These are phyloP conservation scores for Akanthomyces muscarius DNA, from an alignment of 2,329 filamentous ascomycete species.

Conservation along the genomic window DNA sequence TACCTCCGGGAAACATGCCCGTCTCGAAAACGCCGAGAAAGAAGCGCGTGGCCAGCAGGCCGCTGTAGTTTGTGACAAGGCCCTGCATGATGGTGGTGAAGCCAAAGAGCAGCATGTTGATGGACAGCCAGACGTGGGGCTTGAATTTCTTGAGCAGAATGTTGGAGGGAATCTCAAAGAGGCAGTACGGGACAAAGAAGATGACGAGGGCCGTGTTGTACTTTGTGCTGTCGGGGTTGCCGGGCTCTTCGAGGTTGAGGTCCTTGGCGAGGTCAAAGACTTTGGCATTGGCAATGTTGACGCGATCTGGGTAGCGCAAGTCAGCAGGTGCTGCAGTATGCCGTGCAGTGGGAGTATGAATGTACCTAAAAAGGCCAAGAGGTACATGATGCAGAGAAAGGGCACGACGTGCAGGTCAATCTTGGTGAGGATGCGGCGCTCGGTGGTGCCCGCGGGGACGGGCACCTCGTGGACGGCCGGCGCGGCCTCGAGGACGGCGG, in stretches of 20 bases:
- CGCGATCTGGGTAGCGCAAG: constrained; percentile 44
- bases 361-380: constrained; percentile 61
- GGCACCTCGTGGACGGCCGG: constrained; percentile 12
- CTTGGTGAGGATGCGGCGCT: constrained; percentile 62
- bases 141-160: constrained; percentile 34
- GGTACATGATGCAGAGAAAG: constrained; percentile 67
- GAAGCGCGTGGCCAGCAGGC: constrained; percentile 75
- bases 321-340: too few relatives aligned
- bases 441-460: constrained; percentile 52
- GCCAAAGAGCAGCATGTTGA: constrained; percentile 83
- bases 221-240: constrained; percentile 49
- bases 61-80: constrained; percentile 70
- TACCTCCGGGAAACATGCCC: constrained; percentile 60
- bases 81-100: constrained; percentile 73
- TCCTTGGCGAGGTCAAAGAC: constrained; percentile 63
- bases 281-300: constrained; percentile 76
- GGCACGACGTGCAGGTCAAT: constrained; percentile 71
- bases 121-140: constrained; percentile 67
- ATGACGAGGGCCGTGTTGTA: constrained; percentile 76
- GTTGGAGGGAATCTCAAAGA: constrained; percentile 63
- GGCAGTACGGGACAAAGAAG: constrained; percentile 75
- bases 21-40: constrained; percentile 76
- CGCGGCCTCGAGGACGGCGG: constrained; percentile 8
- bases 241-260: constrained; percentile 50
- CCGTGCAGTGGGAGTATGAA: too few relatives aligned